phyloP scores from a whole-genome alignment of 2,329 filamentous ascomycete genomes.

The Pseudogymnoascus pannorum region DNA sequence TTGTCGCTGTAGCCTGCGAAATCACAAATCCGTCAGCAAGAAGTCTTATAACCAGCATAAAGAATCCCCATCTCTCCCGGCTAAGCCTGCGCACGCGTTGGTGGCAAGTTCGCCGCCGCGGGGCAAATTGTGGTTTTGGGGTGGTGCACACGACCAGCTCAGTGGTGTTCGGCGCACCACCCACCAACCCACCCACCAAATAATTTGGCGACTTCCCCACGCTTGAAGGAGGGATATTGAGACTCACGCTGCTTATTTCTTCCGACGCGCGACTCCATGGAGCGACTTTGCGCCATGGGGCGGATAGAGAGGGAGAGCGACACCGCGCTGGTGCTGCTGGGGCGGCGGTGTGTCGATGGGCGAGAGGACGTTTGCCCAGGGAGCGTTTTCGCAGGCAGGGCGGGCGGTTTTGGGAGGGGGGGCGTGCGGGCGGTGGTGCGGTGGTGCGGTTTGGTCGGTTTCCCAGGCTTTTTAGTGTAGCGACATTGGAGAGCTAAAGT shows the following conservation, averaged over 20 bases:
- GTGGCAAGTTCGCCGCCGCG: conserved; percentile 3
- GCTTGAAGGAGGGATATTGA: not conserved
- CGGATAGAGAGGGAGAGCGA: conserved; percentile 2
- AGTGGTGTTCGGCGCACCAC: not conserved
- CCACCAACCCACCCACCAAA: not conserved
- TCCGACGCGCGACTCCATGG: conserved; percentile 69
- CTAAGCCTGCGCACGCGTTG: not conserved
- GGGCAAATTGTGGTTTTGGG: not conserved
- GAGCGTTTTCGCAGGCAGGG: not conserved
- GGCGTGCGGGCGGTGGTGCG: not conserved
- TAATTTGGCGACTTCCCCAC: not conserved
- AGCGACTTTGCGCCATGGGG: conserved; percentile 35
- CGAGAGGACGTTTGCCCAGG: not conserved
- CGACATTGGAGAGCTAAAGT: conserved; percentile 1
- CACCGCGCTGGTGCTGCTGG: conserved; percentile 10
- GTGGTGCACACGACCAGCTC: not conserved
- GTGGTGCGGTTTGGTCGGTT: conserved; percentile 1
- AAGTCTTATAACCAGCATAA: not conserved
- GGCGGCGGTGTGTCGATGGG: not conserved
- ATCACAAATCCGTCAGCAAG: conserved; percentile 24
- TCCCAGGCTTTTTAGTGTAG: not conserved
- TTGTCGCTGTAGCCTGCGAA: conserved; percentile 77
- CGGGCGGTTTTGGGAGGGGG: not conserved
- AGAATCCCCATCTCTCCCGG: conserved; percentile 18
- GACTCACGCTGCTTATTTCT: conserved; percentile 75